Base-by-base conservation (phyloP, 1,284 basidiomycete genomes). In the Trichosporon ovoides region DNA sequence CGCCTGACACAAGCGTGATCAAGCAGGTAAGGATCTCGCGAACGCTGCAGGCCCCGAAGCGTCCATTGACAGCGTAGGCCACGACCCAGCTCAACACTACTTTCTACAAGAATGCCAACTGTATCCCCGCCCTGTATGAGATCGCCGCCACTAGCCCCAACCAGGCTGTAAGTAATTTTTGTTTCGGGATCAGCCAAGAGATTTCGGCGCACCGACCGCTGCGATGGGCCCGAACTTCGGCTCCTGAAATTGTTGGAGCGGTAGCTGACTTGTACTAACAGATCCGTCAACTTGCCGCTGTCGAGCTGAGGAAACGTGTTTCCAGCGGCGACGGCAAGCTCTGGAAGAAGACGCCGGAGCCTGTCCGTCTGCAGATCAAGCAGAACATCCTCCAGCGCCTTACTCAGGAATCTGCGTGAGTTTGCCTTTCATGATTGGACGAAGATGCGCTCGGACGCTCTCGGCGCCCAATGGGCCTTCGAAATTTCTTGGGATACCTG, bases 271-370 rank as follows among this genome's bases (percentile, higher is more conserved):
- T 38, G n/a, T 31, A 33, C 52, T 50, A 19, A 49, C 64, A 96
- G 92, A 87, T 97, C 61, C 90, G 95, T 57, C 96, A 99, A 85
- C 85, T 99, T 20, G 91, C 94, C 52, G 92, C 94, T n/a, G 94
- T 98, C 59, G 96, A 99, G 80, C 82, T 98, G 71, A 83, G 96
- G 67, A 99, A 99, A 82, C 88, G 95, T 62, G 84, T 98, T 58
- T 78, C 82, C 24, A 83, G 86, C 75, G 87, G 87, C 70, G 88
- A 87, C 66, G 89, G 88, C 56, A 86, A 85, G 75, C 79, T 94
- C 38, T 98, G 96, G 95, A 81, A 85, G 38, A 82, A 85, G 68
- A 83, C 92, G 56, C 78, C 85, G 43, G 83, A 84, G 71, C 79
- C 83, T 51, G 82, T 89, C 62, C 86, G 95, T 54, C 81, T 85